phyloP scores from a whole-genome alignment of 805 yeast species.

The Cyberlindnera meyerae region DNA sequence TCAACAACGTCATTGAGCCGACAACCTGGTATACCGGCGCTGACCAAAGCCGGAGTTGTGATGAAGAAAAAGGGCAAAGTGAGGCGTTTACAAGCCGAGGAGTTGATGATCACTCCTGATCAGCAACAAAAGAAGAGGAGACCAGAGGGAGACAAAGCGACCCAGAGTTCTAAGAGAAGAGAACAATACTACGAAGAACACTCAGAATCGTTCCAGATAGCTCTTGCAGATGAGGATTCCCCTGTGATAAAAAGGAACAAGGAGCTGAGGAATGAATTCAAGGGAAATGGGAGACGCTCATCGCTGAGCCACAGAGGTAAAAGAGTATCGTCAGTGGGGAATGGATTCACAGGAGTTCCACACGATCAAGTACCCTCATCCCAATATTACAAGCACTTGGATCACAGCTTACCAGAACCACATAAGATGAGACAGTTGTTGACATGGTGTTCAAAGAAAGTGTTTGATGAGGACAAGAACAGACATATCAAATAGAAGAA shows the following conservation, averaged over 20 bases:
- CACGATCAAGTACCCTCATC: constrained; percentile 52
- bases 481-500: constrained; percentile 22
- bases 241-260: constrained; percentile 36
- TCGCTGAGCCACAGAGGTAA: constrained; percentile 62
- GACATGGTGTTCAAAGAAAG: constrained; percentile 61
- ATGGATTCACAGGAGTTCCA: constrained; percentile 64
- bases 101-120: constrained; percentile 22
- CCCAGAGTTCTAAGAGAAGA: too few species aligned
- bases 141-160: constrained; percentile 1
- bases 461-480: constrained; percentile 28
- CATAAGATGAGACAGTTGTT: constrained; percentile 66
- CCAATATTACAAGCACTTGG: constrained; percentile 60
- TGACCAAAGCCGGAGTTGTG: too few species aligned
- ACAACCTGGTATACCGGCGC: background rate
- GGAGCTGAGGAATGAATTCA: constrained; percentile 23
- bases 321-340: constrained; percentile 68
- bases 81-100: constrained; percentile 15
- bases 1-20: background rate
- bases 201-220: constrained; percentile 23
- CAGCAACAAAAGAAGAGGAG: constrained; percentile 11
- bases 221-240: constrained; percentile 33
- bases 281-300: constrained; percentile 34
- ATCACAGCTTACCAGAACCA: constrained; percentile 61
- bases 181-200: constrained; percentile 18
- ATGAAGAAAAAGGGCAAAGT: constrained; percentile 10